phyloP scores from a whole-genome alignment of 2,329 filamentous ascomycete species.

The Alternaria sp. region DNA sequence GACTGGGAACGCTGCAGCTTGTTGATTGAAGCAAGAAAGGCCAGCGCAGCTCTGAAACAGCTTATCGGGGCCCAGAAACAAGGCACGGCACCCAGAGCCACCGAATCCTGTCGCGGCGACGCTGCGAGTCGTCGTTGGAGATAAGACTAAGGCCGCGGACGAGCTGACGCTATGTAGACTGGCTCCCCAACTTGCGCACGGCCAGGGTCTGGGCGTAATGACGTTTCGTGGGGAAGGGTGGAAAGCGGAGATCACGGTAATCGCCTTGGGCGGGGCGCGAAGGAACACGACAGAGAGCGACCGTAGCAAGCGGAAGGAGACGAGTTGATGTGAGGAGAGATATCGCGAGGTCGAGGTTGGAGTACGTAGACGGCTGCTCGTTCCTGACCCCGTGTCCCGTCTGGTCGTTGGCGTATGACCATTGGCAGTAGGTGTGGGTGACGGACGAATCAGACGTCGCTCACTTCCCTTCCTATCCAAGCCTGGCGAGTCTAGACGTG shows the following conservation, averaged over 20 bases:
- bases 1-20: conserved; percentile 3
- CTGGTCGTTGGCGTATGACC: conserved; percentile 29
- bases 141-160: conserved; percentile 20
- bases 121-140: conserved; percentile 22
- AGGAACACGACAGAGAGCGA: conserved; percentile 2
- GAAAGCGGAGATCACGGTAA: conserved; percentile 9
- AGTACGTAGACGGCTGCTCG: conserved; percentile 20
- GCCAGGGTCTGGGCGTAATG: conserved; percentile 22
- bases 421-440: conserved; percentile 30
- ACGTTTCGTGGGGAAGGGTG: conserved; percentile 22
- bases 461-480: conserved; percentile 25
- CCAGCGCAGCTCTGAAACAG: conserved; percentile 6
- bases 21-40: conserved; percentile 6
- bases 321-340: conserved; percentile 7
- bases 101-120: conserved; percentile 9
- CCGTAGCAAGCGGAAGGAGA: not conserved
- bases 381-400: conserved; percentile 31
- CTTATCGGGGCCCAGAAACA: not conserved
- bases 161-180: conserved; percentile 26
- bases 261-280: conserved; percentile 18
- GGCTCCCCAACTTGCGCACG: conserved; percentile 28
- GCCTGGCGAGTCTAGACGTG: conserved; percentile 31
- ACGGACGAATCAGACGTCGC: conserved; percentile 36
- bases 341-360: conserved; percentile 5
- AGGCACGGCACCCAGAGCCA: not conserved